Percentiles rank a stretch among this genome's conserved stretches.
Evolutionary conservation across 2,329 filamentous ascomycete species (phyloP).

Genomic region (Pestalotiopsis sp.): DNA sequence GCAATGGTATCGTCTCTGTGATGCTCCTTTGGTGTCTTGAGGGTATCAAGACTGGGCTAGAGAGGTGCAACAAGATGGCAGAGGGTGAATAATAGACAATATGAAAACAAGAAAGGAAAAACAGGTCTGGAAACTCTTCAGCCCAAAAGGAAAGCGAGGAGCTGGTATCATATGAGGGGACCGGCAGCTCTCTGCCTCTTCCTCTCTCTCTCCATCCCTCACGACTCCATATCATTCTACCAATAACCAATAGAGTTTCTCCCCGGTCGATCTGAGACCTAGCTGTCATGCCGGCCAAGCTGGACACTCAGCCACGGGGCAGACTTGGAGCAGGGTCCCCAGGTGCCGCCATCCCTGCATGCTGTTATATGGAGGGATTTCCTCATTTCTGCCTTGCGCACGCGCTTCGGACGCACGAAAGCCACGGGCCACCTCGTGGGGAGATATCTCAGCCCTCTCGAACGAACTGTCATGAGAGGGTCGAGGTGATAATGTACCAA

Average conservation of each 20-base stretch:
- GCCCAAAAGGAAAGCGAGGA: neutral
- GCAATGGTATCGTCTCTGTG: neutral
- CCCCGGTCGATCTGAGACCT: neutral
- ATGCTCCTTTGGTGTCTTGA: neutral
- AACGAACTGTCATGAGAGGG: neutral
- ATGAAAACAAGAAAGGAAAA: neutral
- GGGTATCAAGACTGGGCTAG: neutral
- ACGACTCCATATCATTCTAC: too few relatives aligned
- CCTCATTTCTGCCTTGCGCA: neutral
- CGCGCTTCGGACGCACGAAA: too few relatives aligned
- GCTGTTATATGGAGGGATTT: neutral
- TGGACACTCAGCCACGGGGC: neutral
- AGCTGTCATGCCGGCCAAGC: neutral
- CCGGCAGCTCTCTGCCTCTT: too few relatives aligned
- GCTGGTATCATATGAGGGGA: neutral
- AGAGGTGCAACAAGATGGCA: neutral
- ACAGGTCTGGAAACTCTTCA: neutral
- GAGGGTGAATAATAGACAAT: neutral
- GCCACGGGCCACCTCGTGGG: too few relatives aligned
- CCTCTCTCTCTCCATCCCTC: too few relatives aligned
- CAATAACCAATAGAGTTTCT: neutral
- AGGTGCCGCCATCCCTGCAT: neutral
- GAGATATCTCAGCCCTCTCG: neutral
- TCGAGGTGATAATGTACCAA: too few relatives aligned
- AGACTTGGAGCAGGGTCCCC: neutral